A percentile compares a stretch with the other conserved stretches of the same genome.
phyloP scores from a whole-genome alignment of 2,329 filamentous ascomycete species.

The Phaeosphaeriaceae sp. region DNA sequence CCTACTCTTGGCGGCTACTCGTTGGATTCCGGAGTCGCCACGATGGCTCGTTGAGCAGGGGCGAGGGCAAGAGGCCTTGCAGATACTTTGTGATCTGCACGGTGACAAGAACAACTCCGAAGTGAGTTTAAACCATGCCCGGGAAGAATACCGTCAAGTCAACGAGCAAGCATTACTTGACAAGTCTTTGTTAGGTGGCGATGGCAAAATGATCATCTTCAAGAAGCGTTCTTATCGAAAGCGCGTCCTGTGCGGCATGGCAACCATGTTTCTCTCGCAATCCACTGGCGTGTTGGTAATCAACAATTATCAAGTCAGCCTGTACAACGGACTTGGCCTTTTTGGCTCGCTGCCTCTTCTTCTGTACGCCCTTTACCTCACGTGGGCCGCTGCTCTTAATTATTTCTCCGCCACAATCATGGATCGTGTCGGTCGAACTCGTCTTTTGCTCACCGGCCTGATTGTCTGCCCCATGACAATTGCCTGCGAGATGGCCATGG shows the following conservation, averaged over 20 bases:
- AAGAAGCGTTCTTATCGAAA: slow-evolving; percentile 35
- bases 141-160: slow-evolving; percentile 38
- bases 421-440: slow-evolving; percentile 28
- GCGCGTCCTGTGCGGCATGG: slow-evolving; percentile 30
- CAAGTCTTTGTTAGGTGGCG: slow-evolving; percentile 19
- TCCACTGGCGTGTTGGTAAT: slow-evolving; percentile 39
- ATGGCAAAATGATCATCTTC: slow-evolving; percentile 34
- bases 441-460: slow-evolving; percentile 21
- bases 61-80: slow-evolving; percentile 64
- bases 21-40: slow-evolving; percentile 66
- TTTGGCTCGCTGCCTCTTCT: background rate
- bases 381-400: slow-evolving; percentile 4
- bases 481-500: slow-evolving; percentile 59
- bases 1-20: slow-evolving; percentile 58
- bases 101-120: slow-evolving; percentile 59
- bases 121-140: slow-evolving; percentile 25
- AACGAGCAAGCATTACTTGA: slow-evolving; percentile 38
- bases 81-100: slow-evolving; percentile 66
- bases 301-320: slow-evolving; percentile 37
- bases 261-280: slow-evolving; percentile 37
- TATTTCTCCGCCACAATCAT: slow-evolving; percentile 23
- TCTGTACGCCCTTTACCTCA: background rate
- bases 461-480: slow-evolving; percentile 35
- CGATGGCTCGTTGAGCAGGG: slow-evolving; percentile 70
- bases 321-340: slow-evolving; percentile 39